Evolutionary conservation across 192 early-diverging fungal species (phyloP), one percentile per base, ranked within the genome.

Genomic region (Linderina pennispora): DNA sequence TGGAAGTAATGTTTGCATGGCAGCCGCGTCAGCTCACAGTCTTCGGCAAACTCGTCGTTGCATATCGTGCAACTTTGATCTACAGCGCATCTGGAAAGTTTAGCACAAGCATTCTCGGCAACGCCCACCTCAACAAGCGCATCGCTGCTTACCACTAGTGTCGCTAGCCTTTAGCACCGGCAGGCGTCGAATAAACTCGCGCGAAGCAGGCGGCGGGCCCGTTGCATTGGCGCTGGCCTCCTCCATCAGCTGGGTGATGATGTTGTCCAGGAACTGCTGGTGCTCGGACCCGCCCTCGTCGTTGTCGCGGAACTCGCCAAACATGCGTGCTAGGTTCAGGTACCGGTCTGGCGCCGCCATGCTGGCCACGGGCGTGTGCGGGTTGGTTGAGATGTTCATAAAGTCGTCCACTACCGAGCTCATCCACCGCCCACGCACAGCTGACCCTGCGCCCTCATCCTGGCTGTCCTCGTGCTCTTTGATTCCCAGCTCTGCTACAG

Each of bases 201-300:
- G 53, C 33, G 69, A 73, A 11, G 69, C 69, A 9, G 69, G 69
- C 19, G 69, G 69, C 1, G 69, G 69, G 10, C 69, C 69, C 22
- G 40, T 51, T 10, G 51, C 23, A 13, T 40, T 49, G 9, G 67
- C 32, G 23, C 53, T 63, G 13, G 67, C 60, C 28, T 71, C 67
- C 23, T 71, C 67, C 26, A 54, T 37, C 9, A 71, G 56, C 18
- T 62, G 60, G 60, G 63, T 59, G 13, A 71, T 57, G 2, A 71
- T 44, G 24, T 24, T 50, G 33, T 71, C 67, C 0, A 71, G 56
- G 23, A 71, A 64, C 49, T 46, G 46, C 41, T 59, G 67, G 53
- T 71, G 67, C 10, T 43, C 55, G 2, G 67, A 48, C 16, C 41
- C 50, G 15, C 16, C 11, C 24, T 34, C 26, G 33, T 39, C 49